Evolutionary conservation across 2,329 filamentous ascomycete species (phyloP).

Genomic region (Clarireedia homoeocarpa): DNA sequence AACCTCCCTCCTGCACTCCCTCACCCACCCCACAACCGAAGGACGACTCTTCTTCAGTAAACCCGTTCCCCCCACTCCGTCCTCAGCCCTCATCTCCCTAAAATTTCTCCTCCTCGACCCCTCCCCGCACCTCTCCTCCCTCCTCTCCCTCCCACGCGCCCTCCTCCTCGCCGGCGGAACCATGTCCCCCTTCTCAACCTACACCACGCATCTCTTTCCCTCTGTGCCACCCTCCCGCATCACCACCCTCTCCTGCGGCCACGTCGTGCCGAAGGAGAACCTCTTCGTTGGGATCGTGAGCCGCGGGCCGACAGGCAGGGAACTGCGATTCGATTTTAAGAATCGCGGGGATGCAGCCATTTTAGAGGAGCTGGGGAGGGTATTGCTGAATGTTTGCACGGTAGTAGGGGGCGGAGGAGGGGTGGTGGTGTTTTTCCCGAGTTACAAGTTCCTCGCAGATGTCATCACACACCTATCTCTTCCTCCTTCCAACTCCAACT

Average conservation of each 20-base stretch:
- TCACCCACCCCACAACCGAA: slow-evolving; percentile 77
- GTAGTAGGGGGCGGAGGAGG: slow-evolving; percentile 84
- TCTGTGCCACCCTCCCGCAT: slow-evolving; percentile 57
- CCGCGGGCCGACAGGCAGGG: slow-evolving; percentile 37
- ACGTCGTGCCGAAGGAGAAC: slow-evolving; percentile 80
- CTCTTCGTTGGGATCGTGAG: slow-evolving; percentile 70
- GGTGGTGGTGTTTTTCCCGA: slow-evolving; percentile 91
- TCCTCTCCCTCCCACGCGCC: slow-evolving; percentile 75
- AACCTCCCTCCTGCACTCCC: slow-evolving; percentile 63
- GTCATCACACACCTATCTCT: slow-evolving; percentile 53
- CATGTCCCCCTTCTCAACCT: slow-evolving; percentile 95
- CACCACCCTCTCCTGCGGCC: slow-evolving; percentile 81
- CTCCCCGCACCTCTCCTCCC: slow-evolving; percentile 81
- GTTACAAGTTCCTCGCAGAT: slow-evolving; percentile 80
- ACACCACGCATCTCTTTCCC: slow-evolving; percentile 77
- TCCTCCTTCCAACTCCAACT: slow-evolving; percentile 29
- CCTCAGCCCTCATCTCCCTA: slow-evolving; percentile 44
- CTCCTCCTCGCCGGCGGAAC: slow-evolving; percentile 91
- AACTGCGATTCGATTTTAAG: slow-evolving; percentile 85
- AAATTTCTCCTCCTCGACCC: slow-evolving; percentile 88
- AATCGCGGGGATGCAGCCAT: slow-evolving; percentile 55
- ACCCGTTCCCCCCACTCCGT: slow-evolving; percentile 13
- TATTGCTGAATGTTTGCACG: slow-evolving; percentile 63
- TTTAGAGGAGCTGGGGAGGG: slow-evolving; percentile 65
- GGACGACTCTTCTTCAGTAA: slow-evolving; percentile 59